These are phyloP conservation scores for Leucogyrophana mollusca DNA, from an alignment of 768 basidiomycete genomes.

Conservation along the genomic window DNA sequence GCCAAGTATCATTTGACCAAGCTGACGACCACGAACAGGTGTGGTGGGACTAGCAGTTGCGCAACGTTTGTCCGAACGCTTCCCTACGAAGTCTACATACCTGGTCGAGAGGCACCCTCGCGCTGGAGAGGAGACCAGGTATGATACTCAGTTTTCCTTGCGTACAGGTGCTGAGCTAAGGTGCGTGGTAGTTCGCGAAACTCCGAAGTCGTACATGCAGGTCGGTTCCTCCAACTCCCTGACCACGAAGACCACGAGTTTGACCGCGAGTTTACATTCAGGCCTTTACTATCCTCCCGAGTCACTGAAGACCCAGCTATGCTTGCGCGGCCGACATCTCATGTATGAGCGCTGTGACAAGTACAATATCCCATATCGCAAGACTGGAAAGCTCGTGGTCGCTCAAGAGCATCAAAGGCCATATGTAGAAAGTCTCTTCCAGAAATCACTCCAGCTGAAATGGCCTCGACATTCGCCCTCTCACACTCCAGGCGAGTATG, in stretches of 20 bases:
- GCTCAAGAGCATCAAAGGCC: constrained; percentile 63
- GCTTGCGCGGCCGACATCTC: constrained; percentile 81
- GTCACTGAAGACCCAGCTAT: constrained; percentile 84
- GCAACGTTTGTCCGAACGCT: constrained; percentile 61
- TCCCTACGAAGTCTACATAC: constrained; percentile 69
- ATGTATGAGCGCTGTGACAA: constrained; percentile 74
- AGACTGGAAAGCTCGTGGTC: constrained; percentile 89
- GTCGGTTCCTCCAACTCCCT: constrained; percentile 32
- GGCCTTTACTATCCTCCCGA: constrained; percentile 82
- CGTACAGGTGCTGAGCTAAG: neutral
- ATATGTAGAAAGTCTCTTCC: constrained; percentile 71
- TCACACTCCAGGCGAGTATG: constrained; percentile 25
- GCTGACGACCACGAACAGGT: constrained; percentile 39
- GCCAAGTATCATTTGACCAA: neutral
- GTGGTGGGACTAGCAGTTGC: constrained; percentile 87
- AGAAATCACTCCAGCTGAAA: constrained; percentile 53
- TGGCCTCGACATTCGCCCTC: constrained; percentile 45
- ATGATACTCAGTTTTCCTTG: constrained; percentile 6
- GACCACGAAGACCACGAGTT: neutral
- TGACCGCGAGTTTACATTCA: constrained; percentile 23
- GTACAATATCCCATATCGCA: constrained; percentile 63
- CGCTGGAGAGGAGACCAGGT: constrained; percentile 89
- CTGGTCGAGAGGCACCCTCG: constrained; percentile 75
- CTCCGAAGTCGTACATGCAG: constrained; percentile 94
- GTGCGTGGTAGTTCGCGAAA: constrained; percentile 72